Base-by-base conservation (phyloP, 2,329 filamentous ascomycete genomes). In the Periconia macrospinosa region DNA sequence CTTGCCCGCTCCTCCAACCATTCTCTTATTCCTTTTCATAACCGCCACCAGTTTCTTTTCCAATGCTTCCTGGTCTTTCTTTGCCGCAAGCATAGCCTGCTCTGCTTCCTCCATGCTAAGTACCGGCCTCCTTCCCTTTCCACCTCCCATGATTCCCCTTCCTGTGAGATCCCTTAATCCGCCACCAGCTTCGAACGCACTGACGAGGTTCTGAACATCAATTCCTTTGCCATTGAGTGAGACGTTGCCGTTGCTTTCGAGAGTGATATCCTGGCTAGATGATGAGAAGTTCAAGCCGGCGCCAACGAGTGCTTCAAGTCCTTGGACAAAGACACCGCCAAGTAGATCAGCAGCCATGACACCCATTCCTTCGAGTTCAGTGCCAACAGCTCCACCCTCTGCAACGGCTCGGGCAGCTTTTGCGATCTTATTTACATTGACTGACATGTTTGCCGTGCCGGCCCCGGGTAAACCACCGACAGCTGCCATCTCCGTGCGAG, bases 21-120 rank as follows among this genome's bases (percentile, higher is more conserved):
- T n/a, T 58, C 69, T 72, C 56, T 62, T 67, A 46, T 74, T 74
- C 60, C 71, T 66, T 62, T 73, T 75, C 55, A 73, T 67, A n/a
- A 72, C 47, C 14, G 53, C 64, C 3, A 61, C 62, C 23, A 75
- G 47, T 54, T 70, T 74, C 60, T 73, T 72, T 52, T 74, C 72
- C 49, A 72, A 44, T 19, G 65, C 65, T 54, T 74, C 71, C 30
- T 72, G 63, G 30, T 74, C 71, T 55, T 71, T 69, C 57, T 63
- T 67, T 42, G 70, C 70, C 10, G 60, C 60, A 23, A 67, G 58
- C 64, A 75, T 67, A 11, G 68, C 70, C 15, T 65, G 60, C 52
- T 75, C 72, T 14, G 70, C 66, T 59, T 74, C 71, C n/a, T 72
- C 68, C 30, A 73, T 52, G 15, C 57, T 62, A 27, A 73, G 58